Evolutionary conservation across 2,329 filamentous ascomycete species (phyloP).

Genomic region (Botryosphaeria dothidea): DNA sequence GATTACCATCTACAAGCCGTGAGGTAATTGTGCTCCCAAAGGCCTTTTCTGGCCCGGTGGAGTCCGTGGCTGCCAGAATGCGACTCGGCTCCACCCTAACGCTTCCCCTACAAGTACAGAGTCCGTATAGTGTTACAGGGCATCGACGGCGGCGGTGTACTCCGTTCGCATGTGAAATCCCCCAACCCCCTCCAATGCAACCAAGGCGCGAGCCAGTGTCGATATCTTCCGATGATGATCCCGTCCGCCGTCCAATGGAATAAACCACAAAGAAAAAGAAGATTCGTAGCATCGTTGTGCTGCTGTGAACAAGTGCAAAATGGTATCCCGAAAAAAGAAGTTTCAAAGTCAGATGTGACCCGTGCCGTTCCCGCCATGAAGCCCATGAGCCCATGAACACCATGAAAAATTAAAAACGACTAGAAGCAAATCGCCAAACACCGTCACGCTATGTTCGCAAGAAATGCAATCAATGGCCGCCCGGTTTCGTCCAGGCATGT

Average conservation of each 20-base stretch:
- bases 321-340: constrained; percentile 36
- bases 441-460: constrained; percentile 20
- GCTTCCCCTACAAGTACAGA: constrained; percentile 39
- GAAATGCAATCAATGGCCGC: constrained; percentile 19
- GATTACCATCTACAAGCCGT: constrained; percentile 31
- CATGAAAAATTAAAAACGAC: constrained; percentile 6
- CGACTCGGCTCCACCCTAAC: constrained; percentile 31
- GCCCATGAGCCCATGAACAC: constrained; percentile 7
- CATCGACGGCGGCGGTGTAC: constrained; percentile 27
- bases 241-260: constrained; percentile 24
- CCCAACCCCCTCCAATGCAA: constrained; percentile 23
- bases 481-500: neutral
- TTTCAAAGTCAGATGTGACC: constrained; percentile 27
- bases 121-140: constrained; percentile 43
- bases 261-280: constrained; percentile 29
- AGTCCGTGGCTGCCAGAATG: constrained; percentile 26
- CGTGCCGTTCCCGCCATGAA: constrained; percentile 14
- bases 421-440: constrained; percentile 18
- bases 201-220: constrained; percentile 39
- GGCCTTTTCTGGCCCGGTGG: constrained; percentile 23
- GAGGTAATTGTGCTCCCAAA: constrained; percentile 28
- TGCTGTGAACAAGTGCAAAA: constrained; percentile 25
- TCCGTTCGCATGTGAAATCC: constrained; percentile 25
- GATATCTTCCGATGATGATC: constrained; percentile 12
- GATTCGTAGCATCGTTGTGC: constrained; percentile 40